Evolutionary conservation across 2,329 filamentous ascomycete genomes (phyloP).

Genomic region (Claviceps purpurea): DNA sequence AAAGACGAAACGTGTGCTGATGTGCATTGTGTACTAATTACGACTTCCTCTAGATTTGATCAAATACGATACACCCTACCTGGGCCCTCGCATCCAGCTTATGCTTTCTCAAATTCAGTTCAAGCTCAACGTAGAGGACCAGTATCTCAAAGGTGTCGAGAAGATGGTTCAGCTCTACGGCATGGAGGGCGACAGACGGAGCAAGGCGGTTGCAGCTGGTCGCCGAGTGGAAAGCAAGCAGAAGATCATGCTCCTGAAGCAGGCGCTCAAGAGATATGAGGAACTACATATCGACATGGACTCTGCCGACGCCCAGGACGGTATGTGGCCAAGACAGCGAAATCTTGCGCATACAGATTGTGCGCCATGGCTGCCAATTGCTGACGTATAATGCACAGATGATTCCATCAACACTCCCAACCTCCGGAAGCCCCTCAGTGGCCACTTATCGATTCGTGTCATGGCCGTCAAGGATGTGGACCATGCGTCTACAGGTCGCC

Average conservation of each 20-base stretch:
- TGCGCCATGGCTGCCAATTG: not conserved
- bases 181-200: slow-evolving; percentile 95
- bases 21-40: not conserved
- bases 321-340: slow-evolving; percentile 35
- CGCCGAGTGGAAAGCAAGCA: slow-evolving; percentile 90
- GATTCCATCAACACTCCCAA: slow-evolving; percentile 95
- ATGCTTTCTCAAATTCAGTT: slow-evolving; percentile 99
- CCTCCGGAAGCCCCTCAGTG: slow-evolving; percentile 87
- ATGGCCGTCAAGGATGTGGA: slow-evolving; percentile 88
- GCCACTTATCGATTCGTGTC: slow-evolving; percentile 75
- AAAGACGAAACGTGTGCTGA: not conserved
- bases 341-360: not conserved
- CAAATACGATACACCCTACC: slow-evolving; percentile 92
- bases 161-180: slow-evolving; percentile 98
- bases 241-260: slow-evolving; percentile 90
- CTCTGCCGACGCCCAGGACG: slow-evolving; percentile 61
- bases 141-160: slow-evolving; percentile 97
- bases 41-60: slow-evolving; percentile 60
- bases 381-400: slow-evolving; percentile 38
- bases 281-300: slow-evolving; percentile 94
- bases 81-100: slow-evolving; percentile 93
- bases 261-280: slow-evolving; percentile 92
- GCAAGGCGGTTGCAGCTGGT: slow-evolving; percentile 80
- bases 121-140: slow-evolving; percentile 96
- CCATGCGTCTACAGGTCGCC: slow-evolving; percentile 71